Evolutionary conservation across 78 protist genomes (phyloP).

Genomic region (Salpingoeca rosetta): DNA sequence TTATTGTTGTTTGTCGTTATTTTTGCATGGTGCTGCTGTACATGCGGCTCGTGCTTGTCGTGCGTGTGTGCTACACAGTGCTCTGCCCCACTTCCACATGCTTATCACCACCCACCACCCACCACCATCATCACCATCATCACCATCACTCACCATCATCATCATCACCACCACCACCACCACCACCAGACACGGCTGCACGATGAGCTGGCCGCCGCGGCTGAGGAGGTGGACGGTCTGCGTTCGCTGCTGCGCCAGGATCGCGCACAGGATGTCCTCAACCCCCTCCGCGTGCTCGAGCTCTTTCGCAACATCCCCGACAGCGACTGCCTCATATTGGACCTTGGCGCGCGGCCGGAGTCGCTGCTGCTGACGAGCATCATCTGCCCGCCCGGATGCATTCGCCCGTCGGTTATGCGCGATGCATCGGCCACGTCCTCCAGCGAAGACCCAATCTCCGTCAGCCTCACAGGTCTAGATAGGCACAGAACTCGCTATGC

Average conservation of each 20-base stretch:
- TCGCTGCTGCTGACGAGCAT: conserved; percentile 51
- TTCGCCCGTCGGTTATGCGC: conserved; percentile 83
- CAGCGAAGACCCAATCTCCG: conserved; percentile 95
- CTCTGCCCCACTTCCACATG: neutral
- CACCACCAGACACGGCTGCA: neutral
- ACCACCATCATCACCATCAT: no score
- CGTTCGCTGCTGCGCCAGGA: no score
- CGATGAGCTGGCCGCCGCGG: no score
- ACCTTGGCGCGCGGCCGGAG: conserved; percentile 77
- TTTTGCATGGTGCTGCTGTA: no score
- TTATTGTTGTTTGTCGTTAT: no score
- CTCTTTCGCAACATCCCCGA: conserved; percentile 64
- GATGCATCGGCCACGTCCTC: conserved; percentile 16
- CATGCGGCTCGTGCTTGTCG: no score
- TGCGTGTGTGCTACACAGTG: no score
- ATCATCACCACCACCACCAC: neutral
- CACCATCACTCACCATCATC: neutral
- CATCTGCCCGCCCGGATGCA: conserved; percentile 89
- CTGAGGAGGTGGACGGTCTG: no score
- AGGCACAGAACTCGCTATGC: no score
- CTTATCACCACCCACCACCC: no score
- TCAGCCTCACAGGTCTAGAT: conserved; percentile 40
- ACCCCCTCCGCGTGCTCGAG: conserved; percentile 58
- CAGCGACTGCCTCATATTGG: conserved; percentile 61
- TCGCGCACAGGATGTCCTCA: conserved; percentile 72